Evolutionary conservation across 2,329 filamentous ascomycete species (phyloP).

Genomic region (Biscogniauxia sp.): DNA sequence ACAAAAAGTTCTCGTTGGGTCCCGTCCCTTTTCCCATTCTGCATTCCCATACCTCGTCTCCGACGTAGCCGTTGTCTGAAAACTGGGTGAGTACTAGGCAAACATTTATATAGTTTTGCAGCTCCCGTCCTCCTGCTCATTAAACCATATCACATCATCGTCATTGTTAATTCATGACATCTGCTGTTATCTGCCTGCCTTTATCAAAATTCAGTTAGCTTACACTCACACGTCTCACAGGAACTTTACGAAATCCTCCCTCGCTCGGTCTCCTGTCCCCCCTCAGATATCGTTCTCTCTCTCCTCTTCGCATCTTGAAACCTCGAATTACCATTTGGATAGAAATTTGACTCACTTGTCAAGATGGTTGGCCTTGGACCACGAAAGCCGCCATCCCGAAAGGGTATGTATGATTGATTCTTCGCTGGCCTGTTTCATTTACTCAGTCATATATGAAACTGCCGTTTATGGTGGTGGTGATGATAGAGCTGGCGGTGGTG

Average conservation of each 20-base stretch:
- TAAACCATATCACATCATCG: neutral
- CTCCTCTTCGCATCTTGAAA: neutral
- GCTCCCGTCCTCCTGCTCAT: no score
- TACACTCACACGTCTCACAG: neutral
- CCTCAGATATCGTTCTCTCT: neutral
- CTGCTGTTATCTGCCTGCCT: neutral
- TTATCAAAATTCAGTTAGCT: neutral
- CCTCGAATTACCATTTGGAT: neutral
- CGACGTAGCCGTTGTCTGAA: neutral
- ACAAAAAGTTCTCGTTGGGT: neutral
- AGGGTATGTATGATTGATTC: constrained; percentile 57
- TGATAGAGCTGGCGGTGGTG: neutral
- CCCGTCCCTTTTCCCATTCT: constrained; percentile 7
- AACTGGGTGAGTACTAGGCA: no score
- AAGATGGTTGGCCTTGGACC: constrained; percentile 53
- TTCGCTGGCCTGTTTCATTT: constrained; percentile 7
- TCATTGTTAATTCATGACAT: neutral
- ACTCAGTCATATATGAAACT: neutral
- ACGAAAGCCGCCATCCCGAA: constrained; percentile 52
- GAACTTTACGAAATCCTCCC: neutral
- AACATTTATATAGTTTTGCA: no score
- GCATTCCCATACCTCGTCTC: constrained; percentile 3
- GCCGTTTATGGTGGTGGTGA: no score
- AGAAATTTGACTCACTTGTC: constrained; percentile 17
- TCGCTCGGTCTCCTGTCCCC: neutral